phyloP scores from a whole-genome alignment of 371 early-diverging fungal genomes.

The Lichtheimia corymbifera region DNA sequence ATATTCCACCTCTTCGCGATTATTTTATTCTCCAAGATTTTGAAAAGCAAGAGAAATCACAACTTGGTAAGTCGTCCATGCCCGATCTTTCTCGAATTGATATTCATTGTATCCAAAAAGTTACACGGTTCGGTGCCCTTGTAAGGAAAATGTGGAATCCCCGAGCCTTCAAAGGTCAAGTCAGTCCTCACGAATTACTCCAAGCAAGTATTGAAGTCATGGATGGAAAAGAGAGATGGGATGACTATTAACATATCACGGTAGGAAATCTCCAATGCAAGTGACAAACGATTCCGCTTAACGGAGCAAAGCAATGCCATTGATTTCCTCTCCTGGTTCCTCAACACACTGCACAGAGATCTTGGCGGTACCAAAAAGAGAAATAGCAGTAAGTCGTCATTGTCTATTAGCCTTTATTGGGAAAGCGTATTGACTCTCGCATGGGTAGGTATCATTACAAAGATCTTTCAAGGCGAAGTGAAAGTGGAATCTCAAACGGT shows the following conservation, averaged over 20 bases:
- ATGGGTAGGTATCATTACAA: constrained; percentile 67
- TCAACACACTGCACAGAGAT: constrained; percentile 88
- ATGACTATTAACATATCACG: not conserved
- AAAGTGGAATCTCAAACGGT: constrained; percentile 68
- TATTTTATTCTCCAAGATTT: constrained; percentile 75
- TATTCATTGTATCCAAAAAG: constrained; percentile 29
- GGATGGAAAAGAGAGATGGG: not conserved
- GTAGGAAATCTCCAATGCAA: constrained; percentile 84
- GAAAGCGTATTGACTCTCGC: not conserved
- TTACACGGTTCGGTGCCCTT: constrained; percentile 78
- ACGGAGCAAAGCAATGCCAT: constrained; percentile 87
- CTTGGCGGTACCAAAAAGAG: constrained; percentile 79
- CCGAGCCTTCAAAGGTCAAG: constrained; percentile 92
- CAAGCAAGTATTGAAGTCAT: constrained; percentile 53
- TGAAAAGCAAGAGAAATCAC: constrained; percentile 55
- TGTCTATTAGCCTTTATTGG: not conserved
- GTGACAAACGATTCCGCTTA: constrained; percentile 78
- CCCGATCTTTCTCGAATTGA: not conserved
- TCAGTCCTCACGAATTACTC: constrained; percentile 94
- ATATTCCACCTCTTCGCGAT: constrained; percentile 87
- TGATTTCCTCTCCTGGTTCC: constrained; percentile 92
- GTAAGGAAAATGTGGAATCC: constrained; percentile 95
- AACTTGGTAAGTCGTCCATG: constrained; percentile 42
- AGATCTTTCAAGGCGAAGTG: constrained; percentile 87
- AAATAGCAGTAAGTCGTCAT: constrained; percentile 59